A percentile compares a stretch with the other conserved stretches of the same genome.
phyloP scores from a whole-genome alignment of 1,139 yeast genomes.

The Citeromyces siamensis region DNA sequence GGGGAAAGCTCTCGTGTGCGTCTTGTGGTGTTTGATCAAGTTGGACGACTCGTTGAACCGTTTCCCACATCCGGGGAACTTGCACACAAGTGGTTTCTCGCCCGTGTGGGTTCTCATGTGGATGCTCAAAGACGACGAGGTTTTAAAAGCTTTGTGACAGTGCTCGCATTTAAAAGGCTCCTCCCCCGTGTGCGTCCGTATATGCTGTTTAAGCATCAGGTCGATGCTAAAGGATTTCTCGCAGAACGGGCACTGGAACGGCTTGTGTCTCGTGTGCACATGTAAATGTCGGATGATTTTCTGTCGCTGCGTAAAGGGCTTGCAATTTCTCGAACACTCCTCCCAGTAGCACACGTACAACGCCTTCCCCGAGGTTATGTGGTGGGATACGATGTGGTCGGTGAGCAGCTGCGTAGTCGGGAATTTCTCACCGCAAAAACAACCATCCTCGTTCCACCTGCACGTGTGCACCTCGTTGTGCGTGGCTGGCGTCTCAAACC shows the following conservation, averaged over 20 bases:
- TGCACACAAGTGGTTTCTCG: conserved; percentile 72
- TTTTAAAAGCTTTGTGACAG: conserved; percentile 40
- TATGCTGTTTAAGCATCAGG: conserved; percentile 57
- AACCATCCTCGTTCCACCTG: conserved; percentile 31
- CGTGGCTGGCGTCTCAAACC: conserved; percentile 10
- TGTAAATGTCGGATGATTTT: conserved; percentile 78
- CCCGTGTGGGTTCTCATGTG: conserved; percentile 45
- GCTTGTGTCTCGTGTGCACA: conserved; percentile 77
- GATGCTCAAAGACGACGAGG: conserved; percentile 39
- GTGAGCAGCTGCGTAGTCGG: conserved; percentile 47
- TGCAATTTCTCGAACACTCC: conserved; percentile 54
- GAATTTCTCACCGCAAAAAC: conserved; percentile 38
- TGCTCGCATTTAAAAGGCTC: conserved; percentile 35
- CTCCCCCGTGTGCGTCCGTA: conserved; percentile 82
- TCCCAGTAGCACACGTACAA: conserved; percentile 67
- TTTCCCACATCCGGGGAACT: conserved; percentile 71
- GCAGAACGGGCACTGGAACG: conserved; percentile 59
- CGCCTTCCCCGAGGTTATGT: conserved; percentile 65
- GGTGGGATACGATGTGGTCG: conserved; percentile 52
- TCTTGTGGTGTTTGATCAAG: conserved; percentile 75
- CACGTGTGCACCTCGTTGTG: conserved; percentile 24
- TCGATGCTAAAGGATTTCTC: conserved; percentile 60
- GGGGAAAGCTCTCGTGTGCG: conserved; percentile 31
- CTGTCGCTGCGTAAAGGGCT: conserved; percentile 70
- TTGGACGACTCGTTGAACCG: conserved; percentile 85